Evolutionary conservation across 805 yeast genomes (phyloP).

Genomic region (Komagataella kurtzmanii): DNA sequence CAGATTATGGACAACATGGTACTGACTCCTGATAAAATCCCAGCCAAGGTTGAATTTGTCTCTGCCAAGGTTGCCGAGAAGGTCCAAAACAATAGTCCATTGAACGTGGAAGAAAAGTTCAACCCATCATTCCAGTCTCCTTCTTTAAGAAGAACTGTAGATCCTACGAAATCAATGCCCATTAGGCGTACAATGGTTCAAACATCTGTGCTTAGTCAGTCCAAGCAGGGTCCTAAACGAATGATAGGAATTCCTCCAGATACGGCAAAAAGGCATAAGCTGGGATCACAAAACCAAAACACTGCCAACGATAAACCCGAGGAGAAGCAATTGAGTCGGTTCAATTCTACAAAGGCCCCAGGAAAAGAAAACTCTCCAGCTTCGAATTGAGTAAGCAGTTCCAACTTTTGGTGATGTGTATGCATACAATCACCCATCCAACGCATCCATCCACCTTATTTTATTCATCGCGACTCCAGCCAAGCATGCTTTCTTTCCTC

Average conservation of each 20-base stretch:
- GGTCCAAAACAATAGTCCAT: constrained; percentile 29
- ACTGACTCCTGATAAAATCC: constrained; percentile 5
- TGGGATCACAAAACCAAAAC: background rate
- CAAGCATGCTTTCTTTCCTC: background rate
- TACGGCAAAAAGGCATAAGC: background rate
- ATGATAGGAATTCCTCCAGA: constrained; percentile 2
- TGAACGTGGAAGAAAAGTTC: constrained; percentile 27
- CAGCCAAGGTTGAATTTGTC: constrained; percentile 29
- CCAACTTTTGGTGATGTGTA: background rate
- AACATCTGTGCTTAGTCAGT: background rate
- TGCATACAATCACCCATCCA: background rate
- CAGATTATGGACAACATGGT: background rate
- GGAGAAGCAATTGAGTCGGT: background rate
- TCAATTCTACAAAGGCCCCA: background rate
- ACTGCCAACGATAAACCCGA: background rate
- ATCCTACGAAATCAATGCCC: constrained; percentile 57
- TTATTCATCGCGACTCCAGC: background rate
- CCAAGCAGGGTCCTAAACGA: constrained; percentile 1
- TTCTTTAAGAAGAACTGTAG: constrained; percentile 44
- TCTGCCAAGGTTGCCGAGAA: constrained; percentile 53
- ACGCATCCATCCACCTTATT: background rate
- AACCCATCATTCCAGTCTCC: constrained; percentile 46
- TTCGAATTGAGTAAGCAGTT: background rate
- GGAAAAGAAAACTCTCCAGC: background rate
- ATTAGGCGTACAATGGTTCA: constrained; percentile 25